Conservation (phyloP, 305 asterid genomes). For the Stenogyne calaminthoides region DNA sequence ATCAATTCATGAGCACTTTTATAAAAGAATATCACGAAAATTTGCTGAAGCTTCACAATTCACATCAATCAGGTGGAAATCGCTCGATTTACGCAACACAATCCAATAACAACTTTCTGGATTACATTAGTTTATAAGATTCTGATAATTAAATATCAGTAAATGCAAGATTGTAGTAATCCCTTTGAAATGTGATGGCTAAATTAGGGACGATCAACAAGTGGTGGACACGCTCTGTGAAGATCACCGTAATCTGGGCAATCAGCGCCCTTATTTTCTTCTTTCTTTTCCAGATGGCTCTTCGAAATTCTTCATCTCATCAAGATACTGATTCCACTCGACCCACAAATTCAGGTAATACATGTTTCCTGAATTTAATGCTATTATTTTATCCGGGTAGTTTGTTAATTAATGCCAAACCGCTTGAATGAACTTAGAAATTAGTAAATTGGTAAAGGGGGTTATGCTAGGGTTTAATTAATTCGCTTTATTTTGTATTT, state of each 20-base stretch:
- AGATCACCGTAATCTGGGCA: constrained; percentile 58
- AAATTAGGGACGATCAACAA: constrained; percentile 37
- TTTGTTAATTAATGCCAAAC: constrained; percentile 12
- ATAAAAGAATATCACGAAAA: too few relatives aligned
- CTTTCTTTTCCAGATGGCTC: constrained; percentile 54
- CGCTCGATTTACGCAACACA: constrained; percentile 1
- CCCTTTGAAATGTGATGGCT: constrained; percentile 29
- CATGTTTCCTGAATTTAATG: neutral
- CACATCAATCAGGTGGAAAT: constrained; percentile 10
- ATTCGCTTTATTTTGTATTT: neutral
- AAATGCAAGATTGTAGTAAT: constrained; percentile 11
- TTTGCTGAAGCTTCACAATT: constrained; percentile 14
- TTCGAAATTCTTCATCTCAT: constrained; percentile 40
- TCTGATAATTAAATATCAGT: neutral
- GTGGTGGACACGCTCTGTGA: constrained; percentile 41
- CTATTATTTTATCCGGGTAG: neutral
- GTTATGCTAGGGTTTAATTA: neutral
- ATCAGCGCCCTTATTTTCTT: constrained; percentile 53
- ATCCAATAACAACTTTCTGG: neutral
- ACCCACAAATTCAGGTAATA: constrained; percentile 38
- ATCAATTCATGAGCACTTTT: too few relatives aligned
- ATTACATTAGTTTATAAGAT: neutral
- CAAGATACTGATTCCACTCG: constrained; percentile 26
- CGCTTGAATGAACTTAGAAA: constrained; percentile 13
- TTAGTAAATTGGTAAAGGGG: neutral